Conservation (phyloP, 139 green algal species). For the Haematococcus lacustris region DNA sequence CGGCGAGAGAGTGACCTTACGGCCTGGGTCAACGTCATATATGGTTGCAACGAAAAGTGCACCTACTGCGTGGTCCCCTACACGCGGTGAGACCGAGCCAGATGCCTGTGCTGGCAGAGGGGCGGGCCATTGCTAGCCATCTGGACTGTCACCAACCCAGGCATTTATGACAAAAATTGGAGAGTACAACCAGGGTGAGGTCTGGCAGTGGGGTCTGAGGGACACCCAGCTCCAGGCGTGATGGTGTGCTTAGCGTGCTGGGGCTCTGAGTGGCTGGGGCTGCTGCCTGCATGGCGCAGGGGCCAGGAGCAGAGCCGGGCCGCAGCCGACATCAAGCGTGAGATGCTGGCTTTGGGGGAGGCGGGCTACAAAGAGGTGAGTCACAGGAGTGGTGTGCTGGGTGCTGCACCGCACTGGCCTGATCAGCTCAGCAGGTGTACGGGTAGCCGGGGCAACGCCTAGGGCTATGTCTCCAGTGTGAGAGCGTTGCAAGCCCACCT, state of each 20-base stretch:
- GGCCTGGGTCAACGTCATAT: slow-evolving; percentile 99
- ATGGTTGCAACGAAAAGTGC: slow-evolving; percentile 98
- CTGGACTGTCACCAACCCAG: not conserved
- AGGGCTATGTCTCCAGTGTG: too few species aligned
- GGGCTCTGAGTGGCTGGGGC: too few species aligned
- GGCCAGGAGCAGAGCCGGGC: slow-evolving; percentile 88
- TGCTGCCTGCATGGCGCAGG: slow-evolving; percentile 1
- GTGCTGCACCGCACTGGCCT: too few species aligned
- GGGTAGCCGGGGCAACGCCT: too few species aligned
- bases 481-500: too few species aligned
- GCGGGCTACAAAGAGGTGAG: slow-evolving; percentile 88
- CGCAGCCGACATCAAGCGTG: slow-evolving; percentile 69
- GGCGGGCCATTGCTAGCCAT: not conserved
- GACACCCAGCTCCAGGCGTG: not conserved
- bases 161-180: not conserved
- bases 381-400: too few species aligned
- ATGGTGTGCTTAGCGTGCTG: too few species aligned
- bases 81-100: slow-evolving; percentile 60
- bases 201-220: not conserved
- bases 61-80: slow-evolving; percentile 97
- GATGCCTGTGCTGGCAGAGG: not conserved
- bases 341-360: slow-evolving; percentile 83
- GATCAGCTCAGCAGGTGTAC: too few species aligned
- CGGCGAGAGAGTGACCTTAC: slow-evolving; percentile 74
- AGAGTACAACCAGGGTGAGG: not conserved